These are phyloP conservation scores for Monascus purpureus DNA, from an alignment of 495 filamentous ascomycete species.

Conservation along the genomic window DNA sequence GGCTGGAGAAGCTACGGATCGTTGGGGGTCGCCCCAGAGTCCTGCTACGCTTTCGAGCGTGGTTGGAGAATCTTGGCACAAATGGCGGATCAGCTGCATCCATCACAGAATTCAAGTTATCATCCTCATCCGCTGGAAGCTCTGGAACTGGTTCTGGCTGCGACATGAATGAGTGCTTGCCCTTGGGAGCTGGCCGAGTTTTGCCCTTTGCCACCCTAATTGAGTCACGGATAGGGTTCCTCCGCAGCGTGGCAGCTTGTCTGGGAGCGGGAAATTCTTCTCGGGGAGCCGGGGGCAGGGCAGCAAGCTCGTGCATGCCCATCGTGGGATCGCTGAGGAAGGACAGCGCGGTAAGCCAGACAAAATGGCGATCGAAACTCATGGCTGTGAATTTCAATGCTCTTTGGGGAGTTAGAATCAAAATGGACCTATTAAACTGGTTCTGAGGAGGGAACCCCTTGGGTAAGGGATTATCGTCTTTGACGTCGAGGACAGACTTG, in stretches of 20 bases:
- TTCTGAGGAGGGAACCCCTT: constrained; percentile 42
- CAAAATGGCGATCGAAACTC: constrained; percentile 73
- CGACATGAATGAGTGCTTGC: constrained; percentile 24
- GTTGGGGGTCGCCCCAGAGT: constrained; percentile 61
- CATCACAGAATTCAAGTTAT: constrained; percentile 13
- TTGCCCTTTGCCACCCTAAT: constrained; percentile 80
- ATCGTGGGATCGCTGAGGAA: constrained; percentile 81
- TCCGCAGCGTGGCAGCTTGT: constrained; percentile 33
- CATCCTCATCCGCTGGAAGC: constrained; percentile 12
- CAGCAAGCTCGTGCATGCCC: constrained; percentile 51
- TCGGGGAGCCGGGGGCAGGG: constrained; percentile 39
- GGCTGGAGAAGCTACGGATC: constrained; percentile 63
- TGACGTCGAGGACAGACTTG: constrained; percentile 92
- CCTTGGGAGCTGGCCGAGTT: constrained; percentile 35
- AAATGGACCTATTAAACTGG: constrained; percentile 83
- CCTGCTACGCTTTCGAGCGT: constrained; percentile 73
- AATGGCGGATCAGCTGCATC: constrained; percentile 62
- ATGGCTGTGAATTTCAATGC: constrained; percentile 91
- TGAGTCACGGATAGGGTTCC: constrained; percentile 70
- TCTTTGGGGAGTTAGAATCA: constrained; percentile 84
- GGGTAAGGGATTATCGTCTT: constrained; percentile 81
- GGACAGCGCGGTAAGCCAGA: constrained; percentile 88
- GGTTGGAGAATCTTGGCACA: constrained; percentile 62
- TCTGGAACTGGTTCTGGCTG: constrained; percentile 21
- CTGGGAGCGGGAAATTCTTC: constrained; percentile 28